Conservation (phyloP, 31 red algal species). For the Endocladia muricata region DNA sequence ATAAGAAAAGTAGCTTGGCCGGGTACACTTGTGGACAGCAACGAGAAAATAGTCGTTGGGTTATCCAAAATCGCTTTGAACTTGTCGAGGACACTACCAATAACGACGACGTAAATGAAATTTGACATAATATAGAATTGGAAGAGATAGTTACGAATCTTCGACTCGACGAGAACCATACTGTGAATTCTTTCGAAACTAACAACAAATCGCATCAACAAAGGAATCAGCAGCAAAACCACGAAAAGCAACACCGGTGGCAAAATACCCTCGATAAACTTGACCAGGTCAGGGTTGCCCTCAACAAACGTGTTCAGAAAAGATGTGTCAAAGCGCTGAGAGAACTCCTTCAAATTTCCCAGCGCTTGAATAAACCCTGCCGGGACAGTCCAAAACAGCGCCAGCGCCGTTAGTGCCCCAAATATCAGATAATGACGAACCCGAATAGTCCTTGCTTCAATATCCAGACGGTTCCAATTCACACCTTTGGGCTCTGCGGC, state of each 20-base stretch:
- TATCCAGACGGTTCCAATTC: slow-evolving; percentile 57
- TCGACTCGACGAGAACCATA: slow-evolving; percentile 26
- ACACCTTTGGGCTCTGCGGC: slow-evolving; percentile 59
- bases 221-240: slow-evolving; percentile 47
- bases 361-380: slow-evolving; percentile 60
- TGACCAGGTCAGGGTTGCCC: slow-evolving; percentile 19
- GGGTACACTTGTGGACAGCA: slow-evolving; percentile 51
- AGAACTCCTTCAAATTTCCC: slow-evolving; percentile 36
- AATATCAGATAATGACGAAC: slow-evolving; percentile 40
- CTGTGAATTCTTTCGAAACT: slow-evolving; percentile 45
- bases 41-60: slow-evolving; percentile 26
- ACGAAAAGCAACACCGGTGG: slow-evolving; percentile 61
- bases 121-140: slow-evolving; percentile 51
- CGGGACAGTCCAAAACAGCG: slow-evolving; percentile 75
- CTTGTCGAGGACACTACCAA: slow-evolving; percentile 39
- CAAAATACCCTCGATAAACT: slow-evolving; percentile 51
- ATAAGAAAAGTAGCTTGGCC: slow-evolving; percentile 70
- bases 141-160: slow-evolving; percentile 56
- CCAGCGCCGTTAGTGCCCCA: slow-evolving; percentile 34
- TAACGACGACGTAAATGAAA: slow-evolving; percentile 45
- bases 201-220: slow-evolving; percentile 47
- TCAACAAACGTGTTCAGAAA: slow-evolving; percentile 32
- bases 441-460: background rate
- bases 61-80: slow-evolving; percentile 31
- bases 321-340: slow-evolving; percentile 2